A percentile compares a stretch with the other conserved stretches of the same genome.
These are phyloP conservation scores for Ustilago vetiveriae DNA, from an alignment of 1,284 basidiomycete species.

Conservation along the genomic window DNA sequence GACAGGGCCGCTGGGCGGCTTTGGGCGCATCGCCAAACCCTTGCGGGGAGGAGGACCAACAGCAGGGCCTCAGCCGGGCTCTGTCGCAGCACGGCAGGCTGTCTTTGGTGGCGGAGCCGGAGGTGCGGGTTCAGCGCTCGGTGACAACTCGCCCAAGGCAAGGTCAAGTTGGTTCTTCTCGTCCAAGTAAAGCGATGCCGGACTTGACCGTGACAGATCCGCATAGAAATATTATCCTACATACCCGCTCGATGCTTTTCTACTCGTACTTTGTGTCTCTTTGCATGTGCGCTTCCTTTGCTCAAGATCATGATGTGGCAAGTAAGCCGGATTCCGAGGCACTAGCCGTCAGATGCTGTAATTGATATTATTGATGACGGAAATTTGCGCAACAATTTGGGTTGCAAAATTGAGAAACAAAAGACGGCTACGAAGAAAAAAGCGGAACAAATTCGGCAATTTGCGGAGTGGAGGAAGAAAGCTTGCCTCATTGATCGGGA, in stretches of 20 bases:
- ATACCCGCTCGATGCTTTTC: not conserved
- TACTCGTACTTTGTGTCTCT: not conserved
- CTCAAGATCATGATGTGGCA: too few species aligned
- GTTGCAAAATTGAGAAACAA: too few species aligned
- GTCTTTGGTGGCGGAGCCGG: conserved; percentile 13
- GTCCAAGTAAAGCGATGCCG: conserved; percentile 41
- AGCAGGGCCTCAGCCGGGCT: conserved; percentile 40
- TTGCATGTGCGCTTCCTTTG: too few species aligned
- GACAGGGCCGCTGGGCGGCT: conserved; percentile 75
- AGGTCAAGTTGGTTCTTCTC: conserved; percentile 60
- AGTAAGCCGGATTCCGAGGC: too few species aligned
- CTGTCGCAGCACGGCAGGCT: conserved; percentile 39
- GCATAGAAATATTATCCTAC: not conserved
- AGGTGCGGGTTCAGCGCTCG: conserved; percentile 7
- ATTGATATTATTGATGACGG: too few species aligned
- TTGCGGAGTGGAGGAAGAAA: conserved; percentile 33
- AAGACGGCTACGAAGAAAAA: not conserved
- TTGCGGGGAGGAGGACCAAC: conserved; percentile 78
- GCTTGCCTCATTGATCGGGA: too few species aligned
- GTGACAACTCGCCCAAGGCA: conserved; percentile 54
- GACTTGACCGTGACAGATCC: not conserved
- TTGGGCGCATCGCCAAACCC: conserved; percentile 95
- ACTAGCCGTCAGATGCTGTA: too few species aligned
- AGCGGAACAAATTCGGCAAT: conserved; percentile 12
- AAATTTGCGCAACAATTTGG: too few species aligned